These are phyloP conservation scores for Aureobasidium sp. DNA, from an alignment of 2,329 filamentous ascomycete genomes.

Conservation along the genomic window DNA sequence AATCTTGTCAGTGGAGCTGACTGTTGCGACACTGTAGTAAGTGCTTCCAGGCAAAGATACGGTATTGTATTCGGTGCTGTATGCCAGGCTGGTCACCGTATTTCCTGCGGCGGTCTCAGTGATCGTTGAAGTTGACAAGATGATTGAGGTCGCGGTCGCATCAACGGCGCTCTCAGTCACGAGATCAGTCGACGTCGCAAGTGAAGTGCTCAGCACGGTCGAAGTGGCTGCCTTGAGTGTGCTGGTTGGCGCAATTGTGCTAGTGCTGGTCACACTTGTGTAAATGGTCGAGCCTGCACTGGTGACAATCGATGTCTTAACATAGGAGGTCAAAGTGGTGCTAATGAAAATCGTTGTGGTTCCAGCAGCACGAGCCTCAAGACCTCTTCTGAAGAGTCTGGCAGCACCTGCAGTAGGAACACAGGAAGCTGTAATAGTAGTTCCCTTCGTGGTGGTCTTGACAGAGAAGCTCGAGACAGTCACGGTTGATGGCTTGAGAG, in stretches of 20 bases:
- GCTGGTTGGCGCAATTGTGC: slow-evolving; percentile 21
- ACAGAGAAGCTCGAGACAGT: slow-evolving; percentile 22
- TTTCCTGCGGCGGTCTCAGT: slow-evolving; percentile 11
- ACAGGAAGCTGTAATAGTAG: slow-evolving; percentile 25
- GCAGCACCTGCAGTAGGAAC: slow-evolving; percentile 24
- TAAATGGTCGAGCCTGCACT: slow-evolving; percentile 20
- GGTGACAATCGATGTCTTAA: slow-evolving; percentile 20
- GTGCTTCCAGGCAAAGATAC: slow-evolving; percentile 18
- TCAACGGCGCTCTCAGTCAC: slow-evolving; percentile 16
- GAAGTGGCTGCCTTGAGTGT: slow-evolving; percentile 25
- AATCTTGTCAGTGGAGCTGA: slow-evolving; percentile 9
- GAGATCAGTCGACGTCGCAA: slow-evolving; percentile 13
- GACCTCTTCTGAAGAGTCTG: slow-evolving; percentile 18
- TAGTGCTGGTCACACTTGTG: slow-evolving; percentile 23
- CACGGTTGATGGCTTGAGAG: slow-evolving; percentile 21
- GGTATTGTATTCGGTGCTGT: slow-evolving; percentile 10
- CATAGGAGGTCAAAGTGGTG: slow-evolving; percentile 24
- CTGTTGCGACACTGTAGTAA: slow-evolving; percentile 18
- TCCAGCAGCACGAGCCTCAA: slow-evolving; percentile 20
- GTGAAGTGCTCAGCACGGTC: slow-evolving; percentile 20
- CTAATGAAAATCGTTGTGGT: slow-evolving; percentile 24
- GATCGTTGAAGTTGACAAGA: slow-evolving; percentile 12
- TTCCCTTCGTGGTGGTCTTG: slow-evolving; percentile 28
- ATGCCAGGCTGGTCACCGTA: slow-evolving; percentile 10
- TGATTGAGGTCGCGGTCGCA: slow-evolving; percentile 20